Conservation (phyloP, 2,329 filamentous ascomycete species). For the Clonostachys solani region DNA sequence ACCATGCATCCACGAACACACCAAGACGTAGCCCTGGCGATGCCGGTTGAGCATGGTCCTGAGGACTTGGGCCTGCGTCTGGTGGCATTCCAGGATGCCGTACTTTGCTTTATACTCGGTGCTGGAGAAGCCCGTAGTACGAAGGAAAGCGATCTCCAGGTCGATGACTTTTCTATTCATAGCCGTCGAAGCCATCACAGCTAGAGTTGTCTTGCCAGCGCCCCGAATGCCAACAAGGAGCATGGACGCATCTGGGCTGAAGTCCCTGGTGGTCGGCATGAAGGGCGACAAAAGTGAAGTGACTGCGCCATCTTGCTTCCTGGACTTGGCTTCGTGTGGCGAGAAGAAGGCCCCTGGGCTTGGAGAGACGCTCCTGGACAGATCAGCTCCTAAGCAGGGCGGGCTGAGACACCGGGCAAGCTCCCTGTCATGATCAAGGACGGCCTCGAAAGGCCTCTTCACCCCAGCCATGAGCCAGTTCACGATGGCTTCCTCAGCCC, state of each 20-base stretch:
- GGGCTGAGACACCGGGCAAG: neutral
- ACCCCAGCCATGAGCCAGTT: slow-evolving; percentile 25
- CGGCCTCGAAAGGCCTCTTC: slow-evolving; percentile 30
- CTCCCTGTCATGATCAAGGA: slow-evolving; percentile 18
- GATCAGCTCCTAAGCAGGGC: too few relatives aligned
- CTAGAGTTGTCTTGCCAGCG: slow-evolving; percentile 71
- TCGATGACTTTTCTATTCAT: slow-evolving; percentile 67
- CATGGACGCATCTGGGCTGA: slow-evolving; percentile 62
- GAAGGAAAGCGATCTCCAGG: slow-evolving; percentile 63
- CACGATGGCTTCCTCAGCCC: too few relatives aligned
- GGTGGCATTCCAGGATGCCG: slow-evolving; percentile 58
- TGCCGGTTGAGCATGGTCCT: slow-evolving; percentile 55
- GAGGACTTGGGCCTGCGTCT: slow-evolving; percentile 58
- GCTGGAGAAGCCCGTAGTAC: slow-evolving; percentile 57
- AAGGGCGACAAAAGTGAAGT: too few relatives aligned
- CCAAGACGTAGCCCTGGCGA: slow-evolving; percentile 59
- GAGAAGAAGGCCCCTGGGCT: too few relatives aligned
- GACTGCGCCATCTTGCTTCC: too few relatives aligned
- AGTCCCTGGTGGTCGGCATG: slow-evolving; percentile 18
- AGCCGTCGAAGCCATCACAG: slow-evolving; percentile 69
- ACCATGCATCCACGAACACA: slow-evolving; percentile 68
- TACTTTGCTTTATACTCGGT: slow-evolving; percentile 59
- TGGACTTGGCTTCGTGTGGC: too few relatives aligned
- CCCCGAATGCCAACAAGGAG: slow-evolving; percentile 70
- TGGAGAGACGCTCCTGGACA: too few relatives aligned